Conservation (phyloP, 306 rosid species). For the Lablab purpureus region DNA sequence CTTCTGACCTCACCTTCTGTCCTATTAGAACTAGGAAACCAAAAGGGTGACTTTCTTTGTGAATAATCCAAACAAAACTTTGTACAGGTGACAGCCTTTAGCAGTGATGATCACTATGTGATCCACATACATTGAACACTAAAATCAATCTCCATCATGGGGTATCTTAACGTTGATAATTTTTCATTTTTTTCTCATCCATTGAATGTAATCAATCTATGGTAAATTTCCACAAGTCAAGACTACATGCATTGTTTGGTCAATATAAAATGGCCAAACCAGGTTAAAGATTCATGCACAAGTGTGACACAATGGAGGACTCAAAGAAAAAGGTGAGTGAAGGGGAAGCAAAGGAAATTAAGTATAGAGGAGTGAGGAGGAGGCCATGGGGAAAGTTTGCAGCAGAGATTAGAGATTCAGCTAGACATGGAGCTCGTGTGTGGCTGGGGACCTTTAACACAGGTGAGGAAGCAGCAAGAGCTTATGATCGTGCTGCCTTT, state of each 20-base stretch:
- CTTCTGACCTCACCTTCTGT: slow-evolving; percentile 40
- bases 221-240: slow-evolving; percentile 25
- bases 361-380: slow-evolving; percentile 51
- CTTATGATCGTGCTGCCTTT: slow-evolving; percentile 75
- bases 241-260: not conserved
- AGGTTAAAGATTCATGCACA: not conserved
- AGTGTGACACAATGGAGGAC: slow-evolving; percentile 39
- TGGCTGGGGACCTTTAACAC: slow-evolving; percentile 82
- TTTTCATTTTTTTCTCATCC: slow-evolving; percentile 30
- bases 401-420: slow-evolving; percentile 51
- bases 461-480: slow-evolving; percentile 73
- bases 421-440: slow-evolving; percentile 57
- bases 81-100: slow-evolving; percentile 11
- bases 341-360: not conserved
- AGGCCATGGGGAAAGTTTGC: slow-evolving; percentile 64
- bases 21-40: not conserved
- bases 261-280: slow-evolving; percentile 39
- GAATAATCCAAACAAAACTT: slow-evolving; percentile 37
- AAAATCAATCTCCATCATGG: slow-evolving; percentile 44
- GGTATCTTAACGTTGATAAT: slow-evolving; percentile 16
- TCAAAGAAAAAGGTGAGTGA: slow-evolving; percentile 14
- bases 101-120: slow-evolving; percentile 11
- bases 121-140: slow-evolving; percentile 50
- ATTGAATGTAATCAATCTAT: slow-evolving; percentile 38
- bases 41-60: slow-evolving; percentile 14